These are phyloP conservation scores for Barnettozyma californica DNA, from an alignment of 805 yeast genomes.

Conservation along the genomic window DNA sequence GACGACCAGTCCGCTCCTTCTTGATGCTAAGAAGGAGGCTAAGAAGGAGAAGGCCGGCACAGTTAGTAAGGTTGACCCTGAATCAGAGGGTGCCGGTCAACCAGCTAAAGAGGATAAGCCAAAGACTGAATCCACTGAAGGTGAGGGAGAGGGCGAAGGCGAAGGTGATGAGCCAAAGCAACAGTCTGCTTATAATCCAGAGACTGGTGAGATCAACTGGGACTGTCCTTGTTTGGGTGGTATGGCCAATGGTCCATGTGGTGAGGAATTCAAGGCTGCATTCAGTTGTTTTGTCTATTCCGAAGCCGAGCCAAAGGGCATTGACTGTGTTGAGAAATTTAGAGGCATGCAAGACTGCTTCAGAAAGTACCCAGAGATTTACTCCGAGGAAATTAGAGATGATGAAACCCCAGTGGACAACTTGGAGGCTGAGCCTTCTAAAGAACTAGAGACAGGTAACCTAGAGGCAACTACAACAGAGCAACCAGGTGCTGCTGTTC, in stretches of 20 bases:
- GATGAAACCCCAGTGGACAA: slow-evolving; percentile 47
- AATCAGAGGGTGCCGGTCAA: background rate
- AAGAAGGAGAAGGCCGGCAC: slow-evolving; percentile 1
- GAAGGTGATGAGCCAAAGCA: slow-evolving; percentile 36
- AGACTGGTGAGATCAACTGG: slow-evolving; percentile 99
- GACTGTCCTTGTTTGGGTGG: slow-evolving; percentile 99
- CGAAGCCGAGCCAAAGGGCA: slow-evolving; percentile 92
- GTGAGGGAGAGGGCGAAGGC: slow-evolving; percentile 17
- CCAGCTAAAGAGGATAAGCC: background rate
- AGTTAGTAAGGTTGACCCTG: background rate
- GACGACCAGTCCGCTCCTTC: slow-evolving; percentile 1
- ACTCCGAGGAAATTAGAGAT: slow-evolving; percentile 85
- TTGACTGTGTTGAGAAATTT: slow-evolving; percentile 89
- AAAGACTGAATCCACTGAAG: slow-evolving; percentile 1
- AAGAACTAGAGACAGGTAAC: background rate
- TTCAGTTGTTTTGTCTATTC: slow-evolving; percentile 94
- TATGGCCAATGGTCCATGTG: slow-evolving; percentile 98
- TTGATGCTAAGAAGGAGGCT: background rate
- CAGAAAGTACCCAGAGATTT: slow-evolving; percentile 86
- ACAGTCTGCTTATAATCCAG: slow-evolving; percentile 85
- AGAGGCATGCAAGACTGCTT: slow-evolving; percentile 91
- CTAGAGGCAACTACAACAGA: slow-evolving; percentile 5
- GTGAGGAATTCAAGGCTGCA: slow-evolving; percentile 90
- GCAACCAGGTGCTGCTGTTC: slow-evolving; percentile 1
- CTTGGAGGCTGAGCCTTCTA: slow-evolving; percentile 14